Percentiles rank a stretch among this genome's conserved stretches.
Evolutionary conservation across 2,329 filamentous ascomycete species (phyloP).

Genomic region (Paecilomyces niveus): DNA sequence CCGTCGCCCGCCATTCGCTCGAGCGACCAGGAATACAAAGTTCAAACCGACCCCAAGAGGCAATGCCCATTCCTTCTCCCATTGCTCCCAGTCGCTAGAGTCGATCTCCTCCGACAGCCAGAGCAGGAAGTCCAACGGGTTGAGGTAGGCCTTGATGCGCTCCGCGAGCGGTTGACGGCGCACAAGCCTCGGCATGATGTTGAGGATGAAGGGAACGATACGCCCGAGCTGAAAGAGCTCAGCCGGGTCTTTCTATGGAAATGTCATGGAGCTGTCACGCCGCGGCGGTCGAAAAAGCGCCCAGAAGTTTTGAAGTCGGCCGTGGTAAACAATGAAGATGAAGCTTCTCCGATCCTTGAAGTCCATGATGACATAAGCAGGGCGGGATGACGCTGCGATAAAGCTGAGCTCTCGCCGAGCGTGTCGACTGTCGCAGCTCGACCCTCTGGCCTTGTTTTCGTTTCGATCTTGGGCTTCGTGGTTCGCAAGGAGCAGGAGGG

Average conservation of each 20-base stretch:
- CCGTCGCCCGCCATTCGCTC: slow-evolving; percentile 61
- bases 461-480: not conserved
- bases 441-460: not conserved
- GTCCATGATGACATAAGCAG: not conserved
- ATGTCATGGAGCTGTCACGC: not conserved
- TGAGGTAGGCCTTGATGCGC: slow-evolving; percentile 72
- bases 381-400: not conserved
- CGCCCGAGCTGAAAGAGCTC: not conserved
- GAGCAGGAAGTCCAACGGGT: slow-evolving; percentile 82
- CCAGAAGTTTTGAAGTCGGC: not conserved
- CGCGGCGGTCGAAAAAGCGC: not conserved
- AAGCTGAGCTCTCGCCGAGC: not conserved
- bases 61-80: slow-evolving; percentile 63
- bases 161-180: slow-evolving; percentile 72
- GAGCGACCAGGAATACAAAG: slow-evolving; percentile 70
- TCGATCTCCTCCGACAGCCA: slow-evolving; percentile 92
- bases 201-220: slow-evolving; percentile 21
- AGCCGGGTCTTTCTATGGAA: not conserved
- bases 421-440: not conserved
- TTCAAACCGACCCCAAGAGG: slow-evolving; percentile 72
- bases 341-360: not conserved
- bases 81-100: slow-evolving; percentile 81
- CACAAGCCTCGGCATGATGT: slow-evolving; percentile 71
- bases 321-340: not conserved
- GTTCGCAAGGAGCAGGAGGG: not conserved